These are phyloP conservation scores for Pythium rhizo-oryzae DNA, from an alignment of 352 stramenopile genomes.

Conservation along the genomic window DNA sequence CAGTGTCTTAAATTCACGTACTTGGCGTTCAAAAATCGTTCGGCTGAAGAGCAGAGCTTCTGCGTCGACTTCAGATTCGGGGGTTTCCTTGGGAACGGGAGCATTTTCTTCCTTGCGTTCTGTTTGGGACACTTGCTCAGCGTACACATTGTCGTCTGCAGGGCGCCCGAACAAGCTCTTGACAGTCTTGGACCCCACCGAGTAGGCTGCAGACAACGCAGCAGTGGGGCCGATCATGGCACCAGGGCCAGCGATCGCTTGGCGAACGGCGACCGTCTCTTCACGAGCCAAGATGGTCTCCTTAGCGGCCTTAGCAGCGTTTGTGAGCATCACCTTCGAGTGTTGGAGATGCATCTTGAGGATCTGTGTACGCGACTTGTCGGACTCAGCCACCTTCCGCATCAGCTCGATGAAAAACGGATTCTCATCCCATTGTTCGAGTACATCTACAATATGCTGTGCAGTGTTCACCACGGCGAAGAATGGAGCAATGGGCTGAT, in stretches of 20 bases:
- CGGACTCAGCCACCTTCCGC: constrained; percentile 54
- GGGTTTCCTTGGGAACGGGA: neutral
- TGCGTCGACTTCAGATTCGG: constrained; percentile 35
- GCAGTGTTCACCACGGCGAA: constrained; percentile 55
- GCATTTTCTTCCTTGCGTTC: neutral
- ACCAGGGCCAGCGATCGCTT: constrained; percentile 66
- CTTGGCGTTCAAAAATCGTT: constrained; percentile 74
- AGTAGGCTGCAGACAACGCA: constrained; percentile 72
- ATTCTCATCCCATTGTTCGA: constrained; percentile 69
- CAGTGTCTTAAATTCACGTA: constrained; percentile 46
- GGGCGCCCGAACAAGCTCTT: constrained; percentile 58
- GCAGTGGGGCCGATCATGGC: constrained; percentile 73
- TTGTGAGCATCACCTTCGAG: constrained; percentile 48
- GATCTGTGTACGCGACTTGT: constrained; percentile 56
- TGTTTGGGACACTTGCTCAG: neutral
- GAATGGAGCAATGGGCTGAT: constrained; percentile 28
- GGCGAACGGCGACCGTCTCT: constrained; percentile 68
- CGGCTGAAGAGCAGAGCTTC: constrained; percentile 64
- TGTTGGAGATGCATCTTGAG: constrained; percentile 67
- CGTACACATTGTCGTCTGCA: neutral
- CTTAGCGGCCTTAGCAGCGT: constrained; percentile 48
- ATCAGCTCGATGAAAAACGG: constrained; percentile 70
- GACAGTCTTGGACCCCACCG: constrained; percentile 73
- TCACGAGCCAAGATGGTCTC: constrained; percentile 60
- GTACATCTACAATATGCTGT: constrained; percentile 40